Evolutionary conservation across 2,329 filamentous ascomycete species (phyloP).

Genomic region (Aspergillus fijiensis): DNA sequence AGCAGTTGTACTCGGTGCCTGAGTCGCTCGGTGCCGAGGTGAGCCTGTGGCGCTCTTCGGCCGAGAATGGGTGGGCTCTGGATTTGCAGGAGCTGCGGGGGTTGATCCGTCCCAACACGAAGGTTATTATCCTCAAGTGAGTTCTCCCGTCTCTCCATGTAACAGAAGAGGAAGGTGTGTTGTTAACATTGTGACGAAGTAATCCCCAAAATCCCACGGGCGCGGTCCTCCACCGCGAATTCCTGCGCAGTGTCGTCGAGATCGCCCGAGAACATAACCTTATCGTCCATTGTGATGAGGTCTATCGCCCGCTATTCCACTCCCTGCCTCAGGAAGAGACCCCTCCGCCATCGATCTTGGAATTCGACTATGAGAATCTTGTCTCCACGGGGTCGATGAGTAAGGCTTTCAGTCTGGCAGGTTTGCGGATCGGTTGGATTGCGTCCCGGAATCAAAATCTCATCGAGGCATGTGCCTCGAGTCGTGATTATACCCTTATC

Average conservation of each 20-base stretch:
- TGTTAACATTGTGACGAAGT: constrained; percentile 18
- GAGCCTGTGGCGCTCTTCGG: constrained; percentile 69
- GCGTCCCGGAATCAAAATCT: constrained; percentile 64
- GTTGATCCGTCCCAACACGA: constrained; percentile 55
- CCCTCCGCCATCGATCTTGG: constrained; percentile 67
- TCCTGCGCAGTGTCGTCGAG: constrained; percentile 60
- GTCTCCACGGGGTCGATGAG: constrained; percentile 79
- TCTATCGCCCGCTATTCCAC: constrained; percentile 82
- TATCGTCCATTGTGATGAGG: constrained; percentile 72
- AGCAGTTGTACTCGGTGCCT: constrained; percentile 77
- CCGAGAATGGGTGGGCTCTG: constrained; percentile 65
- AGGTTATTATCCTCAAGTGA: constrained; percentile 63
- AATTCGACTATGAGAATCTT: constrained; percentile 68
- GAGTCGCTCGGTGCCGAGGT: constrained; percentile 73
- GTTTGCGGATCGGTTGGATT: constrained; percentile 80
- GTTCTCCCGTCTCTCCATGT: constrained; percentile 4
- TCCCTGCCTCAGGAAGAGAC: constrained; percentile 49
- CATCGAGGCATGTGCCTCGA: constrained; percentile 62
- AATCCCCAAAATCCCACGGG: constrained; percentile 85
- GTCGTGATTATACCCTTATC: constrained; percentile 82
- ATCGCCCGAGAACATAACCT: constrained; percentile 63
- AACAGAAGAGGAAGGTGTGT: background rate
- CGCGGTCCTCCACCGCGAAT: constrained; percentile 59
- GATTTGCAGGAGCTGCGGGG: constrained; percentile 64
- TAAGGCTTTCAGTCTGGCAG: constrained; percentile 80